Evolutionary conservation across 108 stramenopile genomes (phyloP).

Genomic region (Skeletonema marinoi): DNA sequence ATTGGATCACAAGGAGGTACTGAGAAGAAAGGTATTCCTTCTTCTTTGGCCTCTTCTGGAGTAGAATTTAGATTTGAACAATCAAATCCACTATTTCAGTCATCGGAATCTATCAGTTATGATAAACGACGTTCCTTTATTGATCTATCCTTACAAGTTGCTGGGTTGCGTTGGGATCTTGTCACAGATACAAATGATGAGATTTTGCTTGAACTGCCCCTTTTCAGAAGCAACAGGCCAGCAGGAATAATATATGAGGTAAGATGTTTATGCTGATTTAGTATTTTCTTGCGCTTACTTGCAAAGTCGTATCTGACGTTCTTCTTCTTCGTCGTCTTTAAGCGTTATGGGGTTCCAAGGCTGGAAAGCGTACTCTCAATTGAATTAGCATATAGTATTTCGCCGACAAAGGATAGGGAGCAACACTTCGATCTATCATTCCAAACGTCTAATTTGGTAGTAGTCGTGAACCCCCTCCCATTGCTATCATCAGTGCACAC

Average conservation of each 20-base stretch:
- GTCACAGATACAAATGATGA: background rate
- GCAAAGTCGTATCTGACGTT: background rate
- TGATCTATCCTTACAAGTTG: slow-evolving; percentile 4
- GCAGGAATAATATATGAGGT: slow-evolving; percentile 35
- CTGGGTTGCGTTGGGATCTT: slow-evolving; percentile 11
- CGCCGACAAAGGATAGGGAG: slow-evolving; percentile 8
- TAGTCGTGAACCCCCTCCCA: slow-evolving; percentile 33
- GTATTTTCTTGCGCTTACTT: background rate
- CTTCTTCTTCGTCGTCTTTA: background rate
- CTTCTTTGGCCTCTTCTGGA: background rate
- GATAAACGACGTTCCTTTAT: background rate
- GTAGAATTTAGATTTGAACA: slow-evolving; percentile 1
- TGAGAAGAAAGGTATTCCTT: background rate
- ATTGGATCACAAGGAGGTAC: background rate
- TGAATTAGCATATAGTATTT: background rate
- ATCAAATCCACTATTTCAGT: background rate
- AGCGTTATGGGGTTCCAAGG: background rate
- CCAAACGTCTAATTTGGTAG: slow-evolving; percentile 4
- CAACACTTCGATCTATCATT: background rate
- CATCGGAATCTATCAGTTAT: background rate
- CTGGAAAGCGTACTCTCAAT: background rate
- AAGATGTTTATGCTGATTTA: background rate
- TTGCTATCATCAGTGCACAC: slow-evolving; percentile 12
- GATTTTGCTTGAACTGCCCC: slow-evolving; percentile 4
- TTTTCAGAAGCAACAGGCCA: background rate